These are phyloP conservation scores for Dioscorea alata DNA, from an alignment of 106 monocot genomes.

Conservation along the genomic window DNA sequence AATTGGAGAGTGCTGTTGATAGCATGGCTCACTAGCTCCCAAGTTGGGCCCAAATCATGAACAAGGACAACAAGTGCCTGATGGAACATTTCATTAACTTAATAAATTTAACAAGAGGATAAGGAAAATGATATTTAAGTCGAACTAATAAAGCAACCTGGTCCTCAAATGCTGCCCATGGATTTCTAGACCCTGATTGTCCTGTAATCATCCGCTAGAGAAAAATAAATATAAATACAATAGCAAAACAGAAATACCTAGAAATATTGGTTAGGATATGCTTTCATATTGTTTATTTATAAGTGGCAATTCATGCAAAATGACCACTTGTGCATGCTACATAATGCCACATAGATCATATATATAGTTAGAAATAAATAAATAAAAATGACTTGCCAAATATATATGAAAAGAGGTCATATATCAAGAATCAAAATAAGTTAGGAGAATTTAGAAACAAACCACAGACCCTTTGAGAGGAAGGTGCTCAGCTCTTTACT, in stretches of 20 bases:
- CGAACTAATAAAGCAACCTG: slow-evolving; percentile 50
- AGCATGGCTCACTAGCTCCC: slow-evolving; percentile 97
- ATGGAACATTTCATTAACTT: slow-evolving; percentile 9
- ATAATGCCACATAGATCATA: too few relatives aligned
- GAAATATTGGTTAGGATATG: background rate
- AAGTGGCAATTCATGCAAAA: too few relatives aligned
- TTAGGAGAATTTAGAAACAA: too few relatives aligned
- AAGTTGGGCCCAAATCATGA: slow-evolving; percentile 99
- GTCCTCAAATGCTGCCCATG: slow-evolving; percentile 91
- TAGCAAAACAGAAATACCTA: background rate
- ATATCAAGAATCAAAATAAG: too few relatives aligned
- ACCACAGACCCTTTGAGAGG: too few relatives aligned
- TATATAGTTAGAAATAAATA: too few relatives aligned
- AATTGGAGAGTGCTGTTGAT: slow-evolving; percentile 87
- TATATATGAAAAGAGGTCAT: too few relatives aligned
- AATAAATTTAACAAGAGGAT: background rate
- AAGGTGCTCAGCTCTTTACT: too few relatives aligned
- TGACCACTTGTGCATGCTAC: too few relatives aligned
- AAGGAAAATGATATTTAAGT: background rate
- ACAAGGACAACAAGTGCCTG: slow-evolving; percentile 99
- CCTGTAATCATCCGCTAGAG: slow-evolving; percentile 47
- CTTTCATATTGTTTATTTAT: too few relatives aligned
- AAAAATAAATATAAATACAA: background rate
- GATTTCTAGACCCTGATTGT: slow-evolving; percentile 63
- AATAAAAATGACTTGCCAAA: too few relatives aligned